Evolutionary conservation across 164 flowering plant genomes (phyloP).

Genomic region (Vitis amurensis): DNA sequence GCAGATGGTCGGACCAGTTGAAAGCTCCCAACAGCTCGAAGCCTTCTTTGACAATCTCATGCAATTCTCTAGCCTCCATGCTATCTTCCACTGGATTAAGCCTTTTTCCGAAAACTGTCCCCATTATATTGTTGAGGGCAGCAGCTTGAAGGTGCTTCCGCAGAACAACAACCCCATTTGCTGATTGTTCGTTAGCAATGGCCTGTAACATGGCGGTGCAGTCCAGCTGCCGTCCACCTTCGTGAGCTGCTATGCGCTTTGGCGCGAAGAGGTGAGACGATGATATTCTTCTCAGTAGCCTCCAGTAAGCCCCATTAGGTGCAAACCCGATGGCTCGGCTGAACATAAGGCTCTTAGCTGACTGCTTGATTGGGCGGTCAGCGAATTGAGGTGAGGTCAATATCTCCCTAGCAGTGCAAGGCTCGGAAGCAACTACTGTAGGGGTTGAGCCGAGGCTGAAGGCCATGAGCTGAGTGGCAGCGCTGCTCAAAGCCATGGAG

Average conservation of each 20-base stretch:
- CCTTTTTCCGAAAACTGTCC: conserved; percentile 60
- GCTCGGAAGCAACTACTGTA: conserved; percentile 56
- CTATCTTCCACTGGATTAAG: conserved; percentile 23
- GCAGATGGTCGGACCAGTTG: conserved; percentile 73
- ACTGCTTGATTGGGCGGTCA: conserved; percentile 71
- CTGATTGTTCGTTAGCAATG: conserved; percentile 28
- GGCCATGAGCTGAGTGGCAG: conserved; percentile 58
- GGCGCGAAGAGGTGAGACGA: conserved; percentile 66
- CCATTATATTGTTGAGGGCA: conserved; percentile 65
- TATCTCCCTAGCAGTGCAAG: conserved; percentile 55
- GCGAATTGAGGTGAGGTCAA: conserved; percentile 59
- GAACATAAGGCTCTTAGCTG: conserved; percentile 68
- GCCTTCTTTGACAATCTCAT: conserved; percentile 67
- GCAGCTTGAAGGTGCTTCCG: conserved; percentile 54
- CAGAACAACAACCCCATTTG: conserved; percentile 33
- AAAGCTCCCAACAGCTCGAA: conserved; percentile 76
- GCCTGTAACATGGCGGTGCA: conserved; percentile 38
- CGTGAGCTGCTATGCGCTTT: conserved; percentile 50
- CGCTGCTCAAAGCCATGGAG: conserved; percentile 29
- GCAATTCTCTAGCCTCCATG: conserved; percentile 30
- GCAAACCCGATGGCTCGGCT: conserved; percentile 83
- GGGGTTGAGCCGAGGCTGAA: conserved; percentile 69
- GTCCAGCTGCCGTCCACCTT: conserved; percentile 38
- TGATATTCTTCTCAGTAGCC: conserved; percentile 57
- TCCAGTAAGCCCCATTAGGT: conserved; percentile 72